Conservation (phyloP, 441 rosid genomes). For the Adansonia gregorii region DNA sequence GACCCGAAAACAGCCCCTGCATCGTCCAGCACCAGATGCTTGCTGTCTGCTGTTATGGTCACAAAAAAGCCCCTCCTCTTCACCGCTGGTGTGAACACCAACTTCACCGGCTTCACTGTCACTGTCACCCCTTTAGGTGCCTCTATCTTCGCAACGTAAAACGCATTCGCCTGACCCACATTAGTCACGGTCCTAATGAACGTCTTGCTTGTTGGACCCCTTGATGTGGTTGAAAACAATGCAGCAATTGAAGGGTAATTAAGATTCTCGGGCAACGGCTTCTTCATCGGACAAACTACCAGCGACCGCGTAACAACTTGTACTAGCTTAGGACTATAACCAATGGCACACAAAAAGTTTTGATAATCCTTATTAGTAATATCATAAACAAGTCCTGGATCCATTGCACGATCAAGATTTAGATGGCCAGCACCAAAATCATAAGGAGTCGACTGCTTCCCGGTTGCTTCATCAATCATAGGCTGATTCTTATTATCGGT, state of each 20-base stretch:
- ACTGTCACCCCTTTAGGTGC: conserved; percentile 67
- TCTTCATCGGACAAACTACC: conserved; percentile 55
- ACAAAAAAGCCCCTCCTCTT: conserved; percentile 66
- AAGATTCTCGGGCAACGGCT: conserved; percentile 63
- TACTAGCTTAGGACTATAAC: conserved; percentile 62
- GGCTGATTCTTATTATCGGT: conserved; percentile 50
- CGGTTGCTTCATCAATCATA: conserved; percentile 70
- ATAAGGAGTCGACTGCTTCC: conserved; percentile 57
- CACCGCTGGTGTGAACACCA: conserved; percentile 52
- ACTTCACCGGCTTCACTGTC: conserved; percentile 57
- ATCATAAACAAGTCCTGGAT: conserved; percentile 82
- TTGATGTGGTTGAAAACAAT: conserved; percentile 48
- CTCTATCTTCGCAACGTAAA: conserved; percentile 48
- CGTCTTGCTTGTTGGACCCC: conserved; percentile 43
- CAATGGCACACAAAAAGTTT: conserved; percentile 61
- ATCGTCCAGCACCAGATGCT: conserved; percentile 51
- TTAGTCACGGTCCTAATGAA: conserved; percentile 68
- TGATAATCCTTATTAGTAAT: conserved; percentile 63
- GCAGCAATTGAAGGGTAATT: conserved; percentile 85
- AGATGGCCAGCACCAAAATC: conserved; percentile 77
- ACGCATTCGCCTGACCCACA: conserved; percentile 52
- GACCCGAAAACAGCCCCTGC: conserved; percentile 77
- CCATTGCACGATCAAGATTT: conserved; percentile 69
- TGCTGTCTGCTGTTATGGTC: conserved; percentile 55
- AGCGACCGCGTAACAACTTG: conserved; percentile 72